Conservation (phyloP, 2,329 filamentous ascomycete species). For the Metarhizium guizhouense region DNA sequence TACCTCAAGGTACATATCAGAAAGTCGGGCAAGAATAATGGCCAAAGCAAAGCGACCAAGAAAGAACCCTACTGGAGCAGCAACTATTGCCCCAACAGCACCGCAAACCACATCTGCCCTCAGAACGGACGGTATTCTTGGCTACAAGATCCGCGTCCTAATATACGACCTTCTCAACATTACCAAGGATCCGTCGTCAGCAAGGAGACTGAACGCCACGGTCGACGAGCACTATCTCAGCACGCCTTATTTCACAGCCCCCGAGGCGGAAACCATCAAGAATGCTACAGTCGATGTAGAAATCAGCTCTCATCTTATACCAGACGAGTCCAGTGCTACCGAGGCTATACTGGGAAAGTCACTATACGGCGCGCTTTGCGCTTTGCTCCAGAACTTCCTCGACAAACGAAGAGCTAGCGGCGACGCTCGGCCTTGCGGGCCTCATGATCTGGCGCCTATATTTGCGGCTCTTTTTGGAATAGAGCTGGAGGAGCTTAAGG, state of each 20-base stretch:
- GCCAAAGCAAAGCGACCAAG: not conserved
- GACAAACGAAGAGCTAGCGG: conserved; percentile 10
- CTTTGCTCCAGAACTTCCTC: conserved; percentile 6
- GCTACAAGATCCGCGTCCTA: conserved; percentile 9
- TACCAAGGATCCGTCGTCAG: conserved; percentile 6
- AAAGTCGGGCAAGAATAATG: not conserved
- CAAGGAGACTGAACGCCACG: conserved; percentile 6
- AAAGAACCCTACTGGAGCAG: not conserved
- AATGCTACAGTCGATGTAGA: conserved; percentile 5
- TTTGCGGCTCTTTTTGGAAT: conserved; percentile 10
- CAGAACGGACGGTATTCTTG: conserved; percentile 5
- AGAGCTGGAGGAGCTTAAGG: conserved; percentile 4
- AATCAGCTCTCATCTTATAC: not conserved
- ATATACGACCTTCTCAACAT: conserved; percentile 7
- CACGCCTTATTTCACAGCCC: conserved; percentile 7
- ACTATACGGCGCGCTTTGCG: conserved; percentile 3
- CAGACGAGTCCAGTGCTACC: not conserved
- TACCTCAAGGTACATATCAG: too few relatives aligned
- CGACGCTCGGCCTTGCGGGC: conserved; percentile 10
- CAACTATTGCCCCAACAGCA: not conserved
- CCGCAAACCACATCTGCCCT: conserved; percentile 3
- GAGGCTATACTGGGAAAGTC: not conserved
- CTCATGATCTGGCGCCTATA: conserved; percentile 10
- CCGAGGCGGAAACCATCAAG: conserved; percentile 6
- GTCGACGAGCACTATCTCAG: conserved; percentile 11